phyloP scores from a whole-genome alignment of 257 asterid species.

The Capsicum baccatum region DNA sequence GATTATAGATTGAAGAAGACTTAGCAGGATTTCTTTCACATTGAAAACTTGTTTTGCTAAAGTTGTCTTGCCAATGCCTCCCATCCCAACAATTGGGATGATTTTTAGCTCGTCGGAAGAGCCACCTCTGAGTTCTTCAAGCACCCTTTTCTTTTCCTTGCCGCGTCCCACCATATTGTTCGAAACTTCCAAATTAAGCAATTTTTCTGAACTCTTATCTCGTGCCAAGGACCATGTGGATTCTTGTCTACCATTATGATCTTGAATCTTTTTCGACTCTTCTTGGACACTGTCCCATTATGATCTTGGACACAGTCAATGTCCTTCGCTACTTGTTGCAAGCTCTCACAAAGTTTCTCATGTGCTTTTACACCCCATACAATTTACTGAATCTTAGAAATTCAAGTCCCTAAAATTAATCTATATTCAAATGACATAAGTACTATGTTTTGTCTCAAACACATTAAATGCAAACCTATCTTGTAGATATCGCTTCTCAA shows the following conservation, averaged over 20 bases:
- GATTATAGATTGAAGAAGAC: constrained; percentile 18
- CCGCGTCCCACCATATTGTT: not conserved
- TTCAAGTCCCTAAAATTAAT: too few species aligned
- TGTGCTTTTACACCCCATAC: not conserved
- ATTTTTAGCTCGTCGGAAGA: not conserved
- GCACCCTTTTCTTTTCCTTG: not conserved
- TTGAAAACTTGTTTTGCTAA: constrained; percentile 20
- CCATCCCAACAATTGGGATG: constrained; percentile 33
- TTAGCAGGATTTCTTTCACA: constrained; percentile 11
- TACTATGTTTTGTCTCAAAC: too few species aligned
- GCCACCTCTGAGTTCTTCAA: constrained; percentile 4
- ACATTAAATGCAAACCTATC: too few species aligned
- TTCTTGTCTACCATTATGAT: not conserved
- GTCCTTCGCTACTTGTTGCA: not conserved
- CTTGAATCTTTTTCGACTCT: not conserved
- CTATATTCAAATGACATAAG: too few species aligned
- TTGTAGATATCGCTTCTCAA: too few species aligned
- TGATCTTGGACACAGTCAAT: not conserved
- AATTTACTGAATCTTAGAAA: too few species aligned
- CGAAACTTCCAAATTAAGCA: not conserved
- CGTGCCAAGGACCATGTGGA: not conserved
- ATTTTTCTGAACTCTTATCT: not conserved
- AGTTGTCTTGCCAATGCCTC: constrained; percentile 37
- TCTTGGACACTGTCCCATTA: not conserved
- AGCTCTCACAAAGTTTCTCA: not conserved